Conservation (phyloP, 441 rosid species). For the Pelargonium fulgidum region DNA sequence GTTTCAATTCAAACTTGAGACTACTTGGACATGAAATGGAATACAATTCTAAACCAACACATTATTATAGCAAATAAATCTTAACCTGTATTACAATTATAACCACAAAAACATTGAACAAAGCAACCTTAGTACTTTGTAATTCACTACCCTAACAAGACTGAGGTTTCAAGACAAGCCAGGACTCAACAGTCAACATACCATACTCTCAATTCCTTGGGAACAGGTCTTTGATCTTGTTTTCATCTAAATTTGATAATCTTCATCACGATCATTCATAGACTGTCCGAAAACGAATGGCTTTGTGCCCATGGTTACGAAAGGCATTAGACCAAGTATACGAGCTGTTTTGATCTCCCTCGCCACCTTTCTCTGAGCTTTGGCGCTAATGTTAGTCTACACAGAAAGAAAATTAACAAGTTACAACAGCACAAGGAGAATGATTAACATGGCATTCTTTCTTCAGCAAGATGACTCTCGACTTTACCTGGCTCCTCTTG, state of each 20-base stretch:
- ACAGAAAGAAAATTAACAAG: slow-evolving; percentile 8
- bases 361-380: slow-evolving; percentile 84
- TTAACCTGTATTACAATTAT: too few species aligned
- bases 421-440: background rate
- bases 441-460: background rate
- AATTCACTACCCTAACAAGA: too few species aligned
- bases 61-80: too few species aligned
- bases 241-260: slow-evolving; percentile 22
- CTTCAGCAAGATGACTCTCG: background rate
- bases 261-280: slow-evolving; percentile 53
- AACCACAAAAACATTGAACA: too few species aligned
- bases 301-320: slow-evolving; percentile 87
- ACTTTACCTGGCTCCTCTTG: slow-evolving; percentile 62
- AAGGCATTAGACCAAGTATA: slow-evolving; percentile 80
- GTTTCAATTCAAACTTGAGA: too few species aligned
- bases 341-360: slow-evolving; percentile 91
- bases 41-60: too few species aligned
- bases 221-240: too few species aligned
- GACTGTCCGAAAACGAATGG: slow-evolving; percentile 49
- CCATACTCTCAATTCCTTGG: too few species aligned
- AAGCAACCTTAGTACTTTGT: too few species aligned
- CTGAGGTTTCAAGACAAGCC: too few species aligned
- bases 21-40: too few species aligned
- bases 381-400: slow-evolving; percentile 80
- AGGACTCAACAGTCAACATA: too few species aligned